Base-by-base conservation (phyloP, 345 rosid genomes). In the Aquilaria sinensis region DNA sequence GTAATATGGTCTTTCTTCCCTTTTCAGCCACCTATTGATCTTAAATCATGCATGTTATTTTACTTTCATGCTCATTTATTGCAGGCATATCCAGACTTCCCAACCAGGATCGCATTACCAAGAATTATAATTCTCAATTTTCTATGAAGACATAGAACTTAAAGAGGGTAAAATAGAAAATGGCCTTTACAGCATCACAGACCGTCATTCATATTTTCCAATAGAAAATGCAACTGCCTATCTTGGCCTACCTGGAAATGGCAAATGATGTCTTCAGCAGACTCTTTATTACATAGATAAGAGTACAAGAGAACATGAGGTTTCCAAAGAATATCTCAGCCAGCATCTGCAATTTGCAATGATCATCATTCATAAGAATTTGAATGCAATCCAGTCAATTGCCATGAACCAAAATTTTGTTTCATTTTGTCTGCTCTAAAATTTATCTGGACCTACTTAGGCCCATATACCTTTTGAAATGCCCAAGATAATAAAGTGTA, bases 271-370 rank as follows among this genome's bases (percentile, higher is more conserved):
- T 70, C 51, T 76, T 70, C 30, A 85, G 76, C 51, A 81, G 65
- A 51, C 66, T 60, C 82, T 74, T 76, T 37, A 67, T 60, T 10
- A 77, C 81, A 58, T 82, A 65, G 32, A 80, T 66, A 69, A 84
- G 72, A 58, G 78, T 60, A 57, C 67, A 67, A 62, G 81, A 64
- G 70, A 93, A 89, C 58, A 84, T 56, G 32, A 79, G 56, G 67
- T 93, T 90, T 63, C 85, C 85, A 33, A 86, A 65, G 56, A 86
- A 47, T 8, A 86, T 78, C 67, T 83, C 90, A 70, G 72, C 57
- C 67, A 81, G 52, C 70, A 86, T 77, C 97, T 88, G 47, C 65
- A 75, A 56, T n/a, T 52, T 51, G 47, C 56, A 58, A 67, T 49
- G 30, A 14, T 1, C 53, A 65, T 10, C 46, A 57, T 32, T 52